A percentile compares a stretch with the other conserved stretches of the same genome.
phyloP scores from a whole-genome alignment of 331 rosid species.

The Pyrus hybrid region DNA sequence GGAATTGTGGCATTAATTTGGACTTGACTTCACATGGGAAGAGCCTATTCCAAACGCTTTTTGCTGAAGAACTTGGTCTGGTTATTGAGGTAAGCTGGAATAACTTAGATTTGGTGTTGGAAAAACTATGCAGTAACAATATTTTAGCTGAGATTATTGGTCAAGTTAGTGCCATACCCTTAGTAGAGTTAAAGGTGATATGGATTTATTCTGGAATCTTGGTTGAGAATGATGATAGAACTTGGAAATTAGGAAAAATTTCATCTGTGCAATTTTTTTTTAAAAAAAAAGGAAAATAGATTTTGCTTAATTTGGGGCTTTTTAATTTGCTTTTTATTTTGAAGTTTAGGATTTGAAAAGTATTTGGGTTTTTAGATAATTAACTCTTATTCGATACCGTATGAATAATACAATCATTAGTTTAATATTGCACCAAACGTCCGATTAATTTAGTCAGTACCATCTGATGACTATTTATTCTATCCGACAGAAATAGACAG shows the following conservation, averaged over 20 bases:
- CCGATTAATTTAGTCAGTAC: too few species aligned
- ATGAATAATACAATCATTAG: too few species aligned
- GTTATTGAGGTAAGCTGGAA: conserved; percentile 70
- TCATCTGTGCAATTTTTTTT: too few species aligned
- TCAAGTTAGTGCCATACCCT: conserved; percentile 44
- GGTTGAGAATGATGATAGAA: background rate
- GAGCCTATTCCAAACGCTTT: conserved; percentile 62
- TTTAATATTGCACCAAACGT: too few species aligned
- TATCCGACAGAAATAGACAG: too few species aligned
- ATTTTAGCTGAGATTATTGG: conserved; percentile 54
- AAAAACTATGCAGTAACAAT: conserved; percentile 36
- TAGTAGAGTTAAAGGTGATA: conserved; percentile 34
- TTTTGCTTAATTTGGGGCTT: too few species aligned
- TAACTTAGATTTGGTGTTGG: conserved; percentile 38
- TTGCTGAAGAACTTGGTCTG: conserved; percentile 81
- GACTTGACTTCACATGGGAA: conserved; percentile 48
- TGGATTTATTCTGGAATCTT: background rate
- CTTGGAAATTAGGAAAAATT: background rate
- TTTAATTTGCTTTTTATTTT: too few species aligned
- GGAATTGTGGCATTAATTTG: conserved; percentile 58
- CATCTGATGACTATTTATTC: fast-evolving
- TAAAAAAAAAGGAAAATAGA: too few species aligned
- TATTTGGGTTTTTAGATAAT: too few species aligned
- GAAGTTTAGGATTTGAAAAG: too few species aligned
- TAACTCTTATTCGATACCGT: too few species aligned